Percentiles rank a stretch among this genome's conserved stretches.
phyloP scores from a whole-genome alignment of 768 basidiomycete genomes.

The Neoboletus brunneissimus region DNA sequence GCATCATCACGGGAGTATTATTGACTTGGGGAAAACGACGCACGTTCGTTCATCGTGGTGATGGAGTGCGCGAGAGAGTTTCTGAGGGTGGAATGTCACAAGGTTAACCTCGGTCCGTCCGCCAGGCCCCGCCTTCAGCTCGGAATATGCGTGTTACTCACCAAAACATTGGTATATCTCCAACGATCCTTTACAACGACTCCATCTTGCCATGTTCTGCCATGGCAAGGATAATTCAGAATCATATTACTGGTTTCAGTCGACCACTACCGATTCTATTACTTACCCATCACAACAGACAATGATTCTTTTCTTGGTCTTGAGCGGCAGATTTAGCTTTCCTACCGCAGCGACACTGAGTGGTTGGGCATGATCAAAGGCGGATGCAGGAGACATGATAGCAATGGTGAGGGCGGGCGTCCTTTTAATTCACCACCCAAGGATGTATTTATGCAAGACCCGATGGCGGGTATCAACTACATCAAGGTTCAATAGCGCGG shows the following conservation, averaged over 20 bases:
- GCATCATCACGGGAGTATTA: not conserved
- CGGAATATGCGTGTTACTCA: conserved; percentile 23
- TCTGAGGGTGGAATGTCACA: conserved; percentile 31
- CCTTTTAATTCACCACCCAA: not conserved
- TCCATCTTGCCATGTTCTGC: conserved; percentile 74
- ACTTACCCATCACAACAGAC: conserved; percentile 75
- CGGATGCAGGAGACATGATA: conserved; percentile 12
- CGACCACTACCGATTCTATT: not conserved
- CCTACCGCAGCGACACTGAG: not conserved
- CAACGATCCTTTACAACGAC: conserved; percentile 42
- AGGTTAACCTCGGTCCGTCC: not conserved
- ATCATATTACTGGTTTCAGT: not conserved
- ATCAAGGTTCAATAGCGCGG: not conserved
- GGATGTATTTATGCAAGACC: conserved; percentile 25
- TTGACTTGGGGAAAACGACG: conserved; percentile 1
- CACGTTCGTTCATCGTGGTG: conserved; percentile 45
- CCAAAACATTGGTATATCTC: conserved; percentile 56
- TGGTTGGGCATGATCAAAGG: not conserved
- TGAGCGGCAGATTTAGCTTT: conserved; percentile 1
- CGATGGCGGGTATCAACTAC: not conserved
- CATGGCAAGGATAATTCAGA: not conserved
- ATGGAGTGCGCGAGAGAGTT: conserved; percentile 51
- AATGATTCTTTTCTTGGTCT: conserved; percentile 56
- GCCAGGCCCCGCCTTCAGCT: not conserved
- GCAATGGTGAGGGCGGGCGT: not conserved